phyloP scores from a whole-genome alignment of 2,329 filamentous ascomycete species.

The Neurospora sp. region DNA sequence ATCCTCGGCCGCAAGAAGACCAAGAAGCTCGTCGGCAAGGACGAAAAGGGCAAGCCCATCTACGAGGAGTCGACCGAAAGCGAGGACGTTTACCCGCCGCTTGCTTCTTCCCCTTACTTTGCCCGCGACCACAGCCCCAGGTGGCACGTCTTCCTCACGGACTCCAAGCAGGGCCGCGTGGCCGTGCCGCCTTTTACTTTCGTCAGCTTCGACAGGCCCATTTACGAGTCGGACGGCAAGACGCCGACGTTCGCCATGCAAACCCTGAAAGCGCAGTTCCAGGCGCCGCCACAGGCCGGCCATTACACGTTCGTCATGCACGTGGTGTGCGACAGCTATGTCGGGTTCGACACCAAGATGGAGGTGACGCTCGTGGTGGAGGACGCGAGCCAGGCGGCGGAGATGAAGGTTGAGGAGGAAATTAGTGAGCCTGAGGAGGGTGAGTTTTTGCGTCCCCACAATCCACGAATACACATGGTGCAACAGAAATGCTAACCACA shows the following conservation, averaged over 20 bases:
- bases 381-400: slow-evolving; percentile 74
- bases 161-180: slow-evolving; percentile 90
- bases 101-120: slow-evolving; percentile 87
- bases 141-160: slow-evolving; percentile 92
- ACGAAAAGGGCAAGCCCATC: slow-evolving; percentile 46
- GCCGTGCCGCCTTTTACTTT: slow-evolving; percentile 97
- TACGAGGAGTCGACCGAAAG: slow-evolving; percentile 36
- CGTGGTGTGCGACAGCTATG: slow-evolving; percentile 86
- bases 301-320: slow-evolving; percentile 95
- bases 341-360: slow-evolving; percentile 87
- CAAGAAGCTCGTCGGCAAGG: slow-evolving; percentile 57
- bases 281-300: slow-evolving; percentile 82
- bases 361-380: slow-evolving; percentile 85
- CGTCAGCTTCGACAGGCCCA: slow-evolving; percentile 79
- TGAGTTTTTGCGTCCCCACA: slow-evolving; percentile 37
- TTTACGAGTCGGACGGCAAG: slow-evolving; percentile 69
- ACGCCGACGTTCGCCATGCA: slow-evolving; percentile 85
- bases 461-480: too few relatives aligned
- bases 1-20: slow-evolving; percentile 69
- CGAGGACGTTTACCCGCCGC: slow-evolving; percentile 63
- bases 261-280: slow-evolving; percentile 94
- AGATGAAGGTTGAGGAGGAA: slow-evolving; percentile 78
- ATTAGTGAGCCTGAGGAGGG: slow-evolving; percentile 98
- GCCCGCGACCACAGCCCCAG: slow-evolving; percentile 79
- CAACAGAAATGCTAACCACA: slow-evolving; percentile 18